Evolutionary conservation across 352 stramenopile species (phyloP).

Genomic region (Thraustochytrium striatum): DNA sequence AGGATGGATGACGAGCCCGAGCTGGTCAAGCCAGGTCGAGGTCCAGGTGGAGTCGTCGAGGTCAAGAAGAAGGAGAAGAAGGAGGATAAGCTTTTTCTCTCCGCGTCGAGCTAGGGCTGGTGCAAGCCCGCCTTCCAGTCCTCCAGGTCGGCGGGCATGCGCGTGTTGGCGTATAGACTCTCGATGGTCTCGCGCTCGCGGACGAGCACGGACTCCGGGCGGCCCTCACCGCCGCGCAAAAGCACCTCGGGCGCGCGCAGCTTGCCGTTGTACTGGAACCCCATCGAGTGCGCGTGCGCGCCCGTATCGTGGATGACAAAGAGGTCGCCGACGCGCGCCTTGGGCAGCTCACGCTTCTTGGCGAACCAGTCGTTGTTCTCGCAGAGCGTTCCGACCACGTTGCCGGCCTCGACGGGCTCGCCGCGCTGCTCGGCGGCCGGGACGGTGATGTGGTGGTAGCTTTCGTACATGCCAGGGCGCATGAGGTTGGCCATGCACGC

Average conservation of each 20-base stretch:
- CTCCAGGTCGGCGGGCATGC: slow-evolving; percentile 15
- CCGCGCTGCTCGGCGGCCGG: slow-evolving; percentile 59
- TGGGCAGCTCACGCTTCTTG: slow-evolving; percentile 70
- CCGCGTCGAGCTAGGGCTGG: no score
- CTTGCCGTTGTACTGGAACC: slow-evolving; percentile 86
- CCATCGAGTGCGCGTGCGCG: slow-evolving; percentile 82
- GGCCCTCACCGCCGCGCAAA: slow-evolving; percentile 10
- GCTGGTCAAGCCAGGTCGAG: no score
- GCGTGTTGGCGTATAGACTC: slow-evolving; percentile 50
- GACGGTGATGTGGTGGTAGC: slow-evolving; percentile 79
- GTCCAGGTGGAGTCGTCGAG: no score
- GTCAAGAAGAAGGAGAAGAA: no score
- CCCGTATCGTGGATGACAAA: slow-evolving; percentile 82
- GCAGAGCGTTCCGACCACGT: slow-evolving; percentile 77
- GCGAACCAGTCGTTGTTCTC: slow-evolving; percentile 87
- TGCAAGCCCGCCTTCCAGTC: no score
- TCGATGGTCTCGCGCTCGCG: slow-evolving; percentile 51
- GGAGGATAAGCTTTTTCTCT: no score
- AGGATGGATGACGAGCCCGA: no score
- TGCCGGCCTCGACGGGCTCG: slow-evolving; percentile 54
- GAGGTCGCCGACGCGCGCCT: slow-evolving; percentile 69
- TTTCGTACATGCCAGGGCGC: slow-evolving; percentile 79
- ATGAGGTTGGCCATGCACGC: slow-evolving; percentile 82
- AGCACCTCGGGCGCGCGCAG: slow-evolving; percentile 77
- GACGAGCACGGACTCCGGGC: slow-evolving; percentile 34